Conservation (phyloP, 495 filamentous ascomycete genomes). For the Xylaria curta region DNA sequence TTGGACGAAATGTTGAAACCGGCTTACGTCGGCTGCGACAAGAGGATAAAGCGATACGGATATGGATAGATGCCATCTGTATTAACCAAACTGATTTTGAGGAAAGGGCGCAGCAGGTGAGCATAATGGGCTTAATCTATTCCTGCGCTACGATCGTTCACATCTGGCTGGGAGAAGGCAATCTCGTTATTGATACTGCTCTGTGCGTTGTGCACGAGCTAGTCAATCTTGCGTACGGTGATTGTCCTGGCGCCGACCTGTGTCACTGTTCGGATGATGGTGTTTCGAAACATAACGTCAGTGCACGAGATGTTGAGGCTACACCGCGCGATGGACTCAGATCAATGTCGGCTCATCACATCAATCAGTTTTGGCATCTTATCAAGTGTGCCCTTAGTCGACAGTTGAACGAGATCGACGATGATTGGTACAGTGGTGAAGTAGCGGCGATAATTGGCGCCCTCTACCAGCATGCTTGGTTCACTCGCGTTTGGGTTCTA, state of each 20-base stretch:
- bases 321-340: neutral
- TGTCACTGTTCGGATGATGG: neutral
- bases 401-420: neutral
- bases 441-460: neutral
- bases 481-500: neutral
- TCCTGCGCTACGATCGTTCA: neutral
- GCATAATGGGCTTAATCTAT: neutral
- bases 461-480: slow-evolving; percentile 1
- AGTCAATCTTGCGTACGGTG: neutral
- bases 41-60: neutral
- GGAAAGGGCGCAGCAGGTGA: slow-evolving; percentile 3
- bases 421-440: neutral
- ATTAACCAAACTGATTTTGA: neutral
- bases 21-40: slow-evolving; percentile 3
- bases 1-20: slow-evolving; percentile 1
- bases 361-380: neutral
- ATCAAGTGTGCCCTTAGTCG: neutral
- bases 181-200: neutral
- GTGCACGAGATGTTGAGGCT: neutral
- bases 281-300: neutral
- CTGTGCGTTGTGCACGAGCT: neutral
- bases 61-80: slow-evolving; percentile 5
- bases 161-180: slow-evolving; percentile 2
- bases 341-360: neutral
- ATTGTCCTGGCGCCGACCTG: neutral